Percentiles rank a stretch among this genome's conserved stretches.
Conservation (phyloP, 176 grass and related monocot species). For the Sorghum bicolor region DNA sequence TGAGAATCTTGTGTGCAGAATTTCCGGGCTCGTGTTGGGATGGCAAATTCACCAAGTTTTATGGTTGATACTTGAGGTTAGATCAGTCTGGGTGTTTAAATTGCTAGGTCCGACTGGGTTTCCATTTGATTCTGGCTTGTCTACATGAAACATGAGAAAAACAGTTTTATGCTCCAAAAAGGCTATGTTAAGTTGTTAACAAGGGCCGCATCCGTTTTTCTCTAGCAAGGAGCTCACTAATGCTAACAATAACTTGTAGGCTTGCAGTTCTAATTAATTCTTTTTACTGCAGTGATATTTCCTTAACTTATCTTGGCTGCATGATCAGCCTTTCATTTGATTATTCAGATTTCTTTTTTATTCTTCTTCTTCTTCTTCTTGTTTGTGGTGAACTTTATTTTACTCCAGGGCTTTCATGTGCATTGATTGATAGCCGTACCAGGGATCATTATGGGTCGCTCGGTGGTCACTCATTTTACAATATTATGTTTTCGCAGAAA, state of each 20-base stretch:
- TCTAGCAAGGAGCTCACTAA: neutral
- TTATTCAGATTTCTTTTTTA: neutral
- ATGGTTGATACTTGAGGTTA: conserved; percentile 5
- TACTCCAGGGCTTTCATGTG: neutral
- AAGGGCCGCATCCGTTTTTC: neutral
- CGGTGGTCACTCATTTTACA: neutral
- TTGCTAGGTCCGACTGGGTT: neutral
- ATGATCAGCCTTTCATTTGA: neutral
- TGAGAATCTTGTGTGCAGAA: neutral
- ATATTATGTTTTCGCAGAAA: neutral
- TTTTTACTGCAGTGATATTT: neutral
- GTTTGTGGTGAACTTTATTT: neutral
- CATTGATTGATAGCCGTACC: neutral
- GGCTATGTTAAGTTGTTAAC: neutral
- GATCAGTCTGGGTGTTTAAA: neutral
- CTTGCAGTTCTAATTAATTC: neutral
- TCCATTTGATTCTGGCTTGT: neutral
- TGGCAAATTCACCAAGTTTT: neutral
- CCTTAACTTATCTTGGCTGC: neutral
- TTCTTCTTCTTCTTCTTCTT: neutral
- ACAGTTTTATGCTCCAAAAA: neutral
- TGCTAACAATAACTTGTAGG: neutral
- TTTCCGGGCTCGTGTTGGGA: neutral
- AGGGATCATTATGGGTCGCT: neutral
- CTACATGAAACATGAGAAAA: neutral